Conservation (phyloP, 176 grass and related monocot genomes). For the Ensete glaucum region DNA sequence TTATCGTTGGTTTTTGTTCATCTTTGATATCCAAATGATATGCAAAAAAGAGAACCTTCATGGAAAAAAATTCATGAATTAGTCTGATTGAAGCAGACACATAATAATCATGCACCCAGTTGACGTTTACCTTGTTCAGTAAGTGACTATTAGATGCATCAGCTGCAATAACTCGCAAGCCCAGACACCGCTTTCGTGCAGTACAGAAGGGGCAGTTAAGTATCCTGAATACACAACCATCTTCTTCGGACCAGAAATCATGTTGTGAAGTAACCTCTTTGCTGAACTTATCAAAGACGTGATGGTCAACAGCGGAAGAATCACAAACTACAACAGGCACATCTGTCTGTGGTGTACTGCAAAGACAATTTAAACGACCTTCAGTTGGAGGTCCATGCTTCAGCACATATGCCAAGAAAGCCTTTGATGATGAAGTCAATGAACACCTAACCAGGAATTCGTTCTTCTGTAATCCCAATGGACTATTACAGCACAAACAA, state of each 20-base stretch:
- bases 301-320: conserved; percentile 41
- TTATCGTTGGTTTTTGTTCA: conserved; percentile 25
- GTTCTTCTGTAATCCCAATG: conserved; percentile 51
- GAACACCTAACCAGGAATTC: conserved; percentile 41
- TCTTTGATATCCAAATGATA: conserved; percentile 52
- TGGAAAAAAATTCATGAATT: conserved; percentile 16
- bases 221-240: conserved; percentile 74
- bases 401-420: conserved; percentile 47
- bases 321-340: conserved; percentile 47
- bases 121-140: conserved; percentile 46
- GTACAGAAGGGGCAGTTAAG: conserved; percentile 49
- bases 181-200: conserved; percentile 32
- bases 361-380: conserved; percentile 8
- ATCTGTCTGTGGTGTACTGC: conserved; percentile 4
- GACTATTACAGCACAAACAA: conserved; percentile 53
- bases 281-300: conserved; percentile 30
- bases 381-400: conserved; percentile 33
- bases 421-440: conserved; percentile 40
- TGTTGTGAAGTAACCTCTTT: conserved; percentile 17
- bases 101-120: conserved; percentile 3
- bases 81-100: conserved; percentile 6
- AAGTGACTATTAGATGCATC: conserved; percentile 51
- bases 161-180: conserved; percentile 69
- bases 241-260: conserved; percentile 64
- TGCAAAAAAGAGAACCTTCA: conserved; percentile 65